Evolutionary conservation across 176 grass and related monocot genomes (phyloP), one percentile per base, ranked within the genome.

Genomic region (Oryza officinalis): DNA sequence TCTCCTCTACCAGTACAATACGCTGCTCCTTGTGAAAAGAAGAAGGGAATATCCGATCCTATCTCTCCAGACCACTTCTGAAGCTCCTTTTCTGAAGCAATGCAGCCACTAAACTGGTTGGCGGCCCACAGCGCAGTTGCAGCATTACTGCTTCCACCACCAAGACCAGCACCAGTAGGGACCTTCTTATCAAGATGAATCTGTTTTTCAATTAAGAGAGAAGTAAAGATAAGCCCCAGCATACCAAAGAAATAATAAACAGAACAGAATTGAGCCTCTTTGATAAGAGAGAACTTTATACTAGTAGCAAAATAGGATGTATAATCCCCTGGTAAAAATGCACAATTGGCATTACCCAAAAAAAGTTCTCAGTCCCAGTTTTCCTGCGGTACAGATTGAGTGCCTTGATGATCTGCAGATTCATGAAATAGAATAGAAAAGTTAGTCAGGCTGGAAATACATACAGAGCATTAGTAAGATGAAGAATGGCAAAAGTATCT

Each of bases 111-210:
- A 85, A 99, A 99, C 47, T 99, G 97, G 88, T 99, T 99, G 63
- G 97, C 93, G 23, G 97, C 97, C 97, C 97, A 99, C 28, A 99
- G 78, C 78, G 97, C 90, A 76, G 97, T 99, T 72, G 93, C 97
- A 67, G 97, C 97, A 89, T 99, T 99, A 81, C 93, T 92, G 72
- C 97, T 99, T 87, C 97, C 93, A 59, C 97, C 97, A 85, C 97
- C 97, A 67, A 99, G 93, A 84, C 97, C 97, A 82, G 97, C 97
- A 83, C 97, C 97, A 87, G 97, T 99, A 40, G 97, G 97, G 32
- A 99, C 93, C 65, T 91, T 96, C 87, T 99, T 99, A 90, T 99
- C 91, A 44, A 99, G 93, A 91, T 99, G 91, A 74, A 99, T 94
- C 97, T 99, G 28, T 77, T 86, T 52, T 50, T 65, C 14, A 77